A percentile compares a stretch with the other conserved stretches of the same genome.
Conservation (phyloP, 1,284 basidiomycete species). For the Ganoderma multipileum region DNA sequence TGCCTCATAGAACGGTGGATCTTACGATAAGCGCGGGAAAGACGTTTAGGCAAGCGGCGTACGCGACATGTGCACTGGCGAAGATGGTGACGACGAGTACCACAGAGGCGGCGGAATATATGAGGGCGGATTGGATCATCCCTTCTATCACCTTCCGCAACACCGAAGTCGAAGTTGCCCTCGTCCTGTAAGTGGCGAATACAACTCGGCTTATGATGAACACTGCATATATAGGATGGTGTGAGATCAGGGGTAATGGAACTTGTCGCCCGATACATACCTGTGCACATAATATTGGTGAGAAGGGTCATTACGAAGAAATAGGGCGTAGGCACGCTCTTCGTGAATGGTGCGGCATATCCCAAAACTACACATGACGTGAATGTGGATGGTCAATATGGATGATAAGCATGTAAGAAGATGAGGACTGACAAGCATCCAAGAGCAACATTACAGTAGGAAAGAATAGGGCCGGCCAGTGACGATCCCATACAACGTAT, state of each 20-base stretch:
- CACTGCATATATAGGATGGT: background rate
- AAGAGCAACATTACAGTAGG: background rate
- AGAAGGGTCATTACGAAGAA: background rate
- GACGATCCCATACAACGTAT: background rate
- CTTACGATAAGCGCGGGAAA: slow-evolving; percentile 7
- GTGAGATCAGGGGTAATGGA: background rate
- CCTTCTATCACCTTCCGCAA: slow-evolving; percentile 3
- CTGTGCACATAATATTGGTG: background rate
- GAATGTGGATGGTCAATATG: background rate
- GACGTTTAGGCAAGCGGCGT: background rate
- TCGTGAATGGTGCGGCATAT: background rate
- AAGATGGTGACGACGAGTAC: slow-evolving; percentile 1
- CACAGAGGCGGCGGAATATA: slow-evolving; percentile 4
- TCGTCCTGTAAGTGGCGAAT: too few species aligned
- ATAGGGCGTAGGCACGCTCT: background rate
- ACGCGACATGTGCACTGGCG: background rate
- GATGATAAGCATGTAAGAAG: background rate
- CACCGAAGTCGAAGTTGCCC: background rate
- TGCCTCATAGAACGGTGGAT: background rate
- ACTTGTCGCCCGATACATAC: background rate
- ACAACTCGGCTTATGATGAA: slow-evolving; percentile 1
- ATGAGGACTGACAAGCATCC: background rate
- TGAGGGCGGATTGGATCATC: slow-evolving; percentile 2
- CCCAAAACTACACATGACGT: background rate
- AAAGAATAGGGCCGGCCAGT: background rate